These are phyloP conservation scores for Purpureocillium takamizusanense DNA, from an alignment of 2,329 filamentous ascomycete genomes.

Conservation along the genomic window DNA sequence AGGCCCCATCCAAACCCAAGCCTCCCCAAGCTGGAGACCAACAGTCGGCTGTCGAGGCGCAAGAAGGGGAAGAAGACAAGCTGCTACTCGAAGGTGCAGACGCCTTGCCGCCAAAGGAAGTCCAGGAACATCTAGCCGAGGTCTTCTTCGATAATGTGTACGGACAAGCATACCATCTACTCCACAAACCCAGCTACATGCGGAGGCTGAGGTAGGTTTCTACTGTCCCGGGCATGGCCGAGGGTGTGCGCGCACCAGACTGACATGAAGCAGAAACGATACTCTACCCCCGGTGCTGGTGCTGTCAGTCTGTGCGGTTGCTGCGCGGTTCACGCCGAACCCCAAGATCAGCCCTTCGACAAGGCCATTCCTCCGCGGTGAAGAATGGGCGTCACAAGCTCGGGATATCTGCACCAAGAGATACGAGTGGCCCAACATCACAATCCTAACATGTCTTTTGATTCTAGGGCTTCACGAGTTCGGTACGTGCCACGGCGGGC, in stretches of 20 bases:
- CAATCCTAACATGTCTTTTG: conserved; percentile 82
- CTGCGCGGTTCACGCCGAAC: conserved; percentile 90
- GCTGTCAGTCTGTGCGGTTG: conserved; percentile 88
- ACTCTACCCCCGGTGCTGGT: conserved; percentile 82
- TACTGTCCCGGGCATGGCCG: background rate
- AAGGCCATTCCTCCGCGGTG: conserved; percentile 71
- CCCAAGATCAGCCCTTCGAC: conserved; percentile 68
- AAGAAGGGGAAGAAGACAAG: conserved; percentile 65
- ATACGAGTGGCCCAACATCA: conserved; percentile 94
- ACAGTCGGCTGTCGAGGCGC: conserved; percentile 41
- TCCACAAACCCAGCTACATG: conserved; percentile 98
- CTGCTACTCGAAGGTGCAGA: conserved; percentile 76
- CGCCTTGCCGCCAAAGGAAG: conserved; percentile 71
- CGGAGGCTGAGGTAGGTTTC: conserved; percentile 59
- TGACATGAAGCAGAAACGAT: conserved; percentile 20
- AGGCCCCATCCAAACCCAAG: conserved; percentile 42
- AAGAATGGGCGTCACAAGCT: conserved; percentile 84
- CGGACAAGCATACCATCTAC: conserved; percentile 85
- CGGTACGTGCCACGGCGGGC: conserved; percentile 89
- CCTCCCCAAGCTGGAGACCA: conserved; percentile 28
- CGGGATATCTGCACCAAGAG: conserved; percentile 77
- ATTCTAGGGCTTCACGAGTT: conserved; percentile 91
- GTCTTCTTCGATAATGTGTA: conserved; percentile 95
- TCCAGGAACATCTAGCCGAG: conserved; percentile 88
- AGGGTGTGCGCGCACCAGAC: no score